These are phyloP conservation scores for Podospora sp. DNA, from an alignment of 495 filamentous ascomycete species.

Conservation along the genomic window DNA sequence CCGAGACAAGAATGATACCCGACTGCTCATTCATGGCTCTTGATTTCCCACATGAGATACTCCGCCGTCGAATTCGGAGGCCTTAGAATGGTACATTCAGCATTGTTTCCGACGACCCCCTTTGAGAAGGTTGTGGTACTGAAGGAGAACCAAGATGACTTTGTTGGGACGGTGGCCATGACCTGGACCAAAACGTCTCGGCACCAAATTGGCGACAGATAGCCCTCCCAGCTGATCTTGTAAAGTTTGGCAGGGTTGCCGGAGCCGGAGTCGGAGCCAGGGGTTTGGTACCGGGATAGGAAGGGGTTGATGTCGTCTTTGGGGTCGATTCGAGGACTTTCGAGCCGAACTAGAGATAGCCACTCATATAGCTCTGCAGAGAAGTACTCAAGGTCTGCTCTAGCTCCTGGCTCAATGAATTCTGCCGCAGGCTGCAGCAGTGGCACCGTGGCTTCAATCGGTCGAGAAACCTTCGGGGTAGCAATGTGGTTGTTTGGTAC, in stretches of 20 bases:
- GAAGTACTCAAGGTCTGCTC: conserved; percentile 59
- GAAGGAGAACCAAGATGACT: conserved; percentile 52
- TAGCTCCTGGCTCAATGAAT: conserved; percentile 36
- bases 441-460: conserved; percentile 51
- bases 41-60: conserved; percentile 59
- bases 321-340: conserved; percentile 68
- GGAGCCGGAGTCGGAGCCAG: conserved; percentile 54
- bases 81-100: conserved; percentile 51
- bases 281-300: conserved; percentile 77
- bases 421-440: conserved; percentile 47
- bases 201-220: conserved; percentile 51
- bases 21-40: conserved; percentile 42
- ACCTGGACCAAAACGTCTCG: conserved; percentile 44
- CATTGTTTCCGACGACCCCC: conserved; percentile 43
- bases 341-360: conserved; percentile 71
- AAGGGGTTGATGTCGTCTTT: conserved; percentile 78
- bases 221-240: conserved; percentile 58
- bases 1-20: conserved; percentile 55
- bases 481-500: conserved; percentile 53
- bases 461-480: conserved; percentile 34
- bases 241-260: conserved; percentile 41
- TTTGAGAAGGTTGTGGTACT: conserved; percentile 50
- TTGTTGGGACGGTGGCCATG: conserved; percentile 42
- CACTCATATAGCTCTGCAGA: conserved; percentile 77
- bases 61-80: conserved; percentile 48